Base-by-base conservation (phyloP, 148 eudicot species). In the Dianthus caryophyllus region DNA sequence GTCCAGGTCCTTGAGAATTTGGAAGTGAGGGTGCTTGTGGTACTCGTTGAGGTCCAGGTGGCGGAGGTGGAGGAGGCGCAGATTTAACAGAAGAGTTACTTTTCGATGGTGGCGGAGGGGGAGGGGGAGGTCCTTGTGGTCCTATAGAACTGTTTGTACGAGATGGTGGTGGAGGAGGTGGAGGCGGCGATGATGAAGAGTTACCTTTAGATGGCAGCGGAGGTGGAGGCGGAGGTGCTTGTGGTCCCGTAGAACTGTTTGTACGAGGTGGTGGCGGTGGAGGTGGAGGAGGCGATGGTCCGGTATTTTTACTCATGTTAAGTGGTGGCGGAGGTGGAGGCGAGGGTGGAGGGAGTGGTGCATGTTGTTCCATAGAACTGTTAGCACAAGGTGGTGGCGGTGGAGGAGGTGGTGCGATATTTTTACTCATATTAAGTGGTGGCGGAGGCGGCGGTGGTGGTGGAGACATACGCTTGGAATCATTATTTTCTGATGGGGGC, bases 21-120 rank as follows among this genome's bases (percentile, higher is more conserved):
- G 81, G 87, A 52, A 77, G 82, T 52, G 78, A 78, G 55, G n/a
- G 51, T 47, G 51, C 51, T 51, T 62, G 66, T 62, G 33, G 6
- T 22, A 15, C 66, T 43, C 66, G 51, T 62, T 16, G 50, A 41
- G 66, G 66, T 62, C 20, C 66, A 62, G 66, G 66, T 41, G 66
- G 66, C 14, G 86, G 83, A 25, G 84, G 75, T 24, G 68, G 85
- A 18, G 83, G 83, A 22, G 88, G 88, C 44, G 80, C 31, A 31
- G 84, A 79, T 12, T 61, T 76, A 63, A 44, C 52, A 22, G 82
- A 66, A 39, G 81, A 77, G 76, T 74, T 83, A 20, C 63, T 61
- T 65, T 71, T 49, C 47, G 75, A 72, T 49, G 73, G 78, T 22
- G 80, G 80, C 65, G 93, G 88, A 20, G 87, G 96, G 2, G 92